Evolutionary conservation across 2,329 filamentous ascomycete genomes (phyloP).

Genomic region (Colletotrichum sp.): DNA sequence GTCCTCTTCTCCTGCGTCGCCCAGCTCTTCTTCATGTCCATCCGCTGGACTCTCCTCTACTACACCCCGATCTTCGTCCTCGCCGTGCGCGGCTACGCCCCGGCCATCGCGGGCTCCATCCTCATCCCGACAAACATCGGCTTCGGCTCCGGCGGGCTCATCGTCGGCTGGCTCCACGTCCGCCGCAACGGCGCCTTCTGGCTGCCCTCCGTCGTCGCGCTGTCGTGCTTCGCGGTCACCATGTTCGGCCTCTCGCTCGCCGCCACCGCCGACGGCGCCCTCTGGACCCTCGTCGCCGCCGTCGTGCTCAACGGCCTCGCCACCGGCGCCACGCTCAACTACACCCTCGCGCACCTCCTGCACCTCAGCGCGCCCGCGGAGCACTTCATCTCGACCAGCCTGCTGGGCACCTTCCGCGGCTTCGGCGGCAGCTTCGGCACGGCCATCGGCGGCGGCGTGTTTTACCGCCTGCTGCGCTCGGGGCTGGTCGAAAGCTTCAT

Average conservation of each 20-base stretch:
- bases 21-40: constrained; percentile 80
- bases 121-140: constrained; percentile 83
- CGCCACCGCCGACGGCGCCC: constrained; percentile 56
- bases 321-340: constrained; percentile 78
- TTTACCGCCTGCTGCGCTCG: constrained; percentile 64
- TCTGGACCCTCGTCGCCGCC: constrained; percentile 59
- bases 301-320: constrained; percentile 75
- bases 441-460: constrained; percentile 79
- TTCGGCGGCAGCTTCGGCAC: constrained; percentile 84
- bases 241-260: constrained; percentile 61
- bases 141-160: constrained; percentile 75
- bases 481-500: constrained; percentile 64
- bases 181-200: constrained; percentile 77
- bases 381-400: constrained; percentile 77
- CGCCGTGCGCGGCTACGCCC: constrained; percentile 72
- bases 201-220: constrained; percentile 63
- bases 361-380: constrained; percentile 71
- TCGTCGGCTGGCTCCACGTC: constrained; percentile 79
- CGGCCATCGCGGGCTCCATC: constrained; percentile 75
- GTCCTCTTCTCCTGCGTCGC: constrained; percentile 76
- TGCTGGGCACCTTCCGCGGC: constrained; percentile 80
- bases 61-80: constrained; percentile 83
- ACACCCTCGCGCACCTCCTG: constrained; percentile 80
- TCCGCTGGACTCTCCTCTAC: constrained; percentile 81
- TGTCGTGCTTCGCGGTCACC: constrained; percentile 65